Evolutionary conservation across 495 filamentous ascomycete genomes (phyloP).

Genomic region (Aspergillus biplanus): DNA sequence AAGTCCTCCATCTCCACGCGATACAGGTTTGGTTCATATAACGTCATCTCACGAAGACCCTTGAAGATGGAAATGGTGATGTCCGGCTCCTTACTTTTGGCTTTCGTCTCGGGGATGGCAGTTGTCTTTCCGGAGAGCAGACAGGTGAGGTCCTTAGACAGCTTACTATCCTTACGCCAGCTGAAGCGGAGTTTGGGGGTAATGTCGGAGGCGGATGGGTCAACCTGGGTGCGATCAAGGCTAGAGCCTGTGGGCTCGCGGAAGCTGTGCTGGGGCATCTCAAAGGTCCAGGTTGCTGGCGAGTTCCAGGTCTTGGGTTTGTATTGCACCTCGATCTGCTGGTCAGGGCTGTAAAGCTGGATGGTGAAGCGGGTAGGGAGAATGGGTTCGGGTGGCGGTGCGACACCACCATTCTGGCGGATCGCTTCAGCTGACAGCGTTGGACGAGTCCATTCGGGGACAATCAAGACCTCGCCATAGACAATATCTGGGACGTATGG

Average conservation of each 20-base stretch:
- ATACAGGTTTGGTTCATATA: conserved; percentile 91
- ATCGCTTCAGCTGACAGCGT: conserved; percentile 79
- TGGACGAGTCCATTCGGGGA: conserved; percentile 82
- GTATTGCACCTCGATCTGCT: conserved; percentile 71
- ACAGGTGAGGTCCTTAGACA: conserved; percentile 83
- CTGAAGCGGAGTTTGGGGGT: conserved; percentile 83
- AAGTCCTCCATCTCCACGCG: conserved; percentile 92
- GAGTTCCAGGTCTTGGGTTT: conserved; percentile 76
- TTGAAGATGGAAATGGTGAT: conserved; percentile 86
- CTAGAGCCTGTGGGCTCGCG: conserved; percentile 72
- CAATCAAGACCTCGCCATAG: conserved; percentile 83
- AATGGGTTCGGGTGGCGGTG: conserved; percentile 73
- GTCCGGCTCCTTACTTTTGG: conserved; percentile 87
- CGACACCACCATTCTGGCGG: conserved; percentile 68
- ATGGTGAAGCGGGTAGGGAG: conserved; percentile 78
- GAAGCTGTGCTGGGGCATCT: conserved; percentile 87
- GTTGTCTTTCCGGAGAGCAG: conserved; percentile 76
- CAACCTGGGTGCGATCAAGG: conserved; percentile 74
- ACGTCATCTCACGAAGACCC: conserved; percentile 68
- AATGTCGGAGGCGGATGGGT: conserved; percentile 66
- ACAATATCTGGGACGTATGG: conserved; percentile 78
- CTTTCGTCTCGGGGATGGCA: conserved; percentile 59
- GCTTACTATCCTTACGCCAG: conserved; percentile 89
- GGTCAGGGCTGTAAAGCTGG: conserved; percentile 94
- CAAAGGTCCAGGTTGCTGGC: conserved; percentile 84